phyloP scores from a whole-genome alignment of 192 early-diverging fungal genomes.

The Chytriomyces sp. region DNA sequence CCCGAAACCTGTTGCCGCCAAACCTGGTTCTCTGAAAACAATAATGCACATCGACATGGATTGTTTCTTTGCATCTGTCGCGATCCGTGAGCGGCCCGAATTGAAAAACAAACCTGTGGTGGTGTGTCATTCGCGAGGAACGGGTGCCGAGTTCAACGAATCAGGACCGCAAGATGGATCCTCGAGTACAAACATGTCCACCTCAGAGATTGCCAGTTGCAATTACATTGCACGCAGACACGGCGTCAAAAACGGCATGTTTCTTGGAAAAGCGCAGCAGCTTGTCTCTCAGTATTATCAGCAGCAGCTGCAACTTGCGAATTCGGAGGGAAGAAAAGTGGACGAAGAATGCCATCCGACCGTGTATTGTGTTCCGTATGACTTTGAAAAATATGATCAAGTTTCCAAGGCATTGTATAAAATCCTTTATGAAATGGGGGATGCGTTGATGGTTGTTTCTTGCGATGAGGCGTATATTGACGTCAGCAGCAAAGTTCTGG shows the following conservation, averaged over 20 bases:
- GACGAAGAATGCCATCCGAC: background rate
- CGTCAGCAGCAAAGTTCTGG: conserved; percentile 53
- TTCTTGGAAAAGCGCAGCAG: conserved; percentile 68
- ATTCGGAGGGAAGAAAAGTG: background rate
- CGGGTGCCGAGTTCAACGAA: background rate
- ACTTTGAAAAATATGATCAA: conserved; percentile 74
- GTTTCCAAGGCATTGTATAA: conserved; percentile 70
- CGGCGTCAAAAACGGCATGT: conserved; percentile 82
- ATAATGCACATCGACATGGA: conserved; percentile 92
- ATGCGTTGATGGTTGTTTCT: conserved; percentile 78
- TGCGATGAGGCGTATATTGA: conserved; percentile 87
- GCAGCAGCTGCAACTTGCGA: conserved; percentile 40
- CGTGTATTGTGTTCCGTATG: conserved; percentile 55
- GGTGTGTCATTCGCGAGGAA: conserved; percentile 63
- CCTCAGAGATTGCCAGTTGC: conserved; percentile 78
- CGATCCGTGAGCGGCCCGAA: conserved; percentile 69
- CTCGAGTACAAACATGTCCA: conserved; percentile 27
- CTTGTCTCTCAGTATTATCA: conserved; percentile 61
- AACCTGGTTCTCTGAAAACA: conserved; percentile 26
- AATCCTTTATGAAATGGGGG: conserved; percentile 67
- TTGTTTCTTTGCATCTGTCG: conserved; percentile 91
- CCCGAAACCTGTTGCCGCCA: background rate
- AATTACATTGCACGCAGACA: conserved; percentile 83
- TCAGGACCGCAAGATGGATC: background rate
- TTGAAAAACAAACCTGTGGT: conserved; percentile 72